Evolutionary conservation across 1,139 yeast genomes (phyloP).

Genomic region (Zygoascus meyerae): DNA sequence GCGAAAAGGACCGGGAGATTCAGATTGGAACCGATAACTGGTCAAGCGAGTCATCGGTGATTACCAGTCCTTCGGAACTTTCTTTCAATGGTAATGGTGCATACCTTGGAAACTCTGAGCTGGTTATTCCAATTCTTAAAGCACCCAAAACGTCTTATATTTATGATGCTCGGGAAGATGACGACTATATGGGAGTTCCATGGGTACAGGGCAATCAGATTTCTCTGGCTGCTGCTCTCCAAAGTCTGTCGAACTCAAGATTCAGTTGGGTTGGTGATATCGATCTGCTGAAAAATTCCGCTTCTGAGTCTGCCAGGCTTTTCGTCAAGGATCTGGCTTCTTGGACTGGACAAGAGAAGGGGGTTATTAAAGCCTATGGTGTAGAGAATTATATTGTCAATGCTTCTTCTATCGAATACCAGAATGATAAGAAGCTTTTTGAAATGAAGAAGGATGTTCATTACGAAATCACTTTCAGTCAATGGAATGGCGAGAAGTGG

Average conservation of each 20-base stretch:
- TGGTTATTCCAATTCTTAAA: conserved; percentile 60
- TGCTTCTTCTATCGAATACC: conserved; percentile 21
- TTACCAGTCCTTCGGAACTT: conserved; percentile 12
- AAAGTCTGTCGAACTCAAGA: conserved; percentile 70
- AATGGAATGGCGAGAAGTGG: conserved; percentile 63
- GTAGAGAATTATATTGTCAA: conserved; percentile 39
- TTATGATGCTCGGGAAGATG: conserved; percentile 43
- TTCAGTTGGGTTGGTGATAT: conserved; percentile 73
- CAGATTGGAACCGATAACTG: conserved; percentile 11
- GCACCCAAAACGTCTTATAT: conserved; percentile 68
- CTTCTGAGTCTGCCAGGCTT: conserved; percentile 18
- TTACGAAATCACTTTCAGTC: conserved; percentile 54
- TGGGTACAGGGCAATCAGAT: conserved; percentile 89
- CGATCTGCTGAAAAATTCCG: conserved; percentile 39
- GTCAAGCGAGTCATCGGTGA: conserved; percentile 16
- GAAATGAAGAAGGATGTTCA: conserved; percentile 56
- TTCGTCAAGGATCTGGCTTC: conserved; percentile 39
- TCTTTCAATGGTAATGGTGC: conserved; percentile 44
- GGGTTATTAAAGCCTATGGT: conserved; percentile 53
- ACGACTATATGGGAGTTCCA: conserved; percentile 28
- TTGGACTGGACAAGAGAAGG: conserved; percentile 74
- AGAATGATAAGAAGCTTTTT: conserved; percentile 39
- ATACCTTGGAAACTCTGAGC: conserved; percentile 52
- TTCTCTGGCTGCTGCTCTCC: conserved; percentile 70
- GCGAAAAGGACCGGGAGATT: conserved; percentile 22